Evolutionary conservation across 1,284 basidiomycete species (phyloP), one percentile per base, ranked within the genome.

Genomic region (Anthracocystis panici-leucophaei): DNA sequence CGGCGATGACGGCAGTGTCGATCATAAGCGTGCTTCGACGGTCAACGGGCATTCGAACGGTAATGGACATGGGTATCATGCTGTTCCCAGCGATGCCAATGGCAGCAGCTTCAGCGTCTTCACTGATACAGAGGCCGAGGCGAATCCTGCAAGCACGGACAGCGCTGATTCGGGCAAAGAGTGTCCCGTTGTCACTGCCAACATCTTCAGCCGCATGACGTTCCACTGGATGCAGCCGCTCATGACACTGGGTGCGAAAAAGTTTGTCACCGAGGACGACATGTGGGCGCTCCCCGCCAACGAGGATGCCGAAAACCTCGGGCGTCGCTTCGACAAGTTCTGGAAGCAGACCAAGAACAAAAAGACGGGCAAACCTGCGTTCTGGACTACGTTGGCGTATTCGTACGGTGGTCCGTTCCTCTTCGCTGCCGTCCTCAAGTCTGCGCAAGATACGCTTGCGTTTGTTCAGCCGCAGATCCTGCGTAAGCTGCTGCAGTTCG

Each of bases 391-490:
- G 89, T 90, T 5, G 88, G 89, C 0, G 63, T 89, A 63, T 70
- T 81, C 53, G 87, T 86, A 58, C 86, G 83, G 25, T 18, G 90
- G 8, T 89, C 89, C 88, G 92, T 92, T 91, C 86, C 87, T 68
- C 11, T 76, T 71, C 25, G 60, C 63, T 50, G 66, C 73, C 14
- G 53, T 85, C 16, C 79, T 85, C 64, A 60, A 73, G 27, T 78
- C 64, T 35, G 78, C 77, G 8, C 68, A 76, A 57, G 59, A 77
- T 31, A 57, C 61, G 20, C 76, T 78, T 42, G 69, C 59, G 11
- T 98, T 98, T 86, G 85, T 91, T 3, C 95, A 97, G 84, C 96
- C 96, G 0, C 92, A 97, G 84, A 88, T 98, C 1, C 89, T 99
- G 27, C 90, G 92, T 18, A 88, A 90, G 78, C 88, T 99, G 9